Evolutionary conservation across 2,329 filamentous ascomycete genomes (phyloP).

Genomic region (Endothia cerciana): DNA sequence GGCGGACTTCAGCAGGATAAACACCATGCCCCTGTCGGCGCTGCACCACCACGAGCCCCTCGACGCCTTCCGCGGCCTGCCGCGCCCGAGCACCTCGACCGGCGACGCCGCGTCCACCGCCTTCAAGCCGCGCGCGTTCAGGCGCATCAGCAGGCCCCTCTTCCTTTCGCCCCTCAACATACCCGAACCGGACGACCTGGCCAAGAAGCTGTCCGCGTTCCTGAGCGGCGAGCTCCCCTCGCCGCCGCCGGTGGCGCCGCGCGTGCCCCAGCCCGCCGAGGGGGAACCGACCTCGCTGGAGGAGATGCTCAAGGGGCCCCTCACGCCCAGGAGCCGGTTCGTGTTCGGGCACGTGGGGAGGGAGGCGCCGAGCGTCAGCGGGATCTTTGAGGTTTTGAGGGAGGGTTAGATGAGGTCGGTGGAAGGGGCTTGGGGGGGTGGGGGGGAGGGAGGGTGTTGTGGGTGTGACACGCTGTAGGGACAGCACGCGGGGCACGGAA

Average conservation of each 20-base stretch:
- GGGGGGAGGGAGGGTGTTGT: too few relatives aligned
- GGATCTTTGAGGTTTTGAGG: constrained; percentile 29
- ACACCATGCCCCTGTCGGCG: constrained; percentile 22
- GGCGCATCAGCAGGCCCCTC: constrained; percentile 28
- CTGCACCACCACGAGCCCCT: constrained; percentile 5
- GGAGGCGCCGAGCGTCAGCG: constrained; percentile 21
- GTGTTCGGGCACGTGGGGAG: constrained; percentile 21
- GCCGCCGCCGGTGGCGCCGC: not conserved
- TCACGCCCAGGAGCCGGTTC: constrained; percentile 8
- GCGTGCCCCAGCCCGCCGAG: not conserved
- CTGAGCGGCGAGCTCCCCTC: constrained; percentile 19
- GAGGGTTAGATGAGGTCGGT: constrained; percentile 13
- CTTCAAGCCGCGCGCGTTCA: constrained; percentile 25
- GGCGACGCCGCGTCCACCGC: constrained; percentile 15
- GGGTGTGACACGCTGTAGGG: not conserved
- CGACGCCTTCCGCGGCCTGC: not conserved
- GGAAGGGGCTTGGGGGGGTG: not conserved
- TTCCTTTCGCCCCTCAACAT: constrained; percentile 25
- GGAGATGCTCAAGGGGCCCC: constrained; percentile 28
- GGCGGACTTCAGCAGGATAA: constrained; percentile 25
- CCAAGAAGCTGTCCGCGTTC: constrained; percentile 26
- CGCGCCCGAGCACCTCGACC: constrained; percentile 21
- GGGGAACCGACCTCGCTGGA: constrained; percentile 17
- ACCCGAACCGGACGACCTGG: constrained; percentile 23
- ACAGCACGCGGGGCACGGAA: not conserved